Evolutionary conservation across 2,329 filamentous ascomycete genomes (phyloP).

Genomic region (Fusarium foetens): DNA sequence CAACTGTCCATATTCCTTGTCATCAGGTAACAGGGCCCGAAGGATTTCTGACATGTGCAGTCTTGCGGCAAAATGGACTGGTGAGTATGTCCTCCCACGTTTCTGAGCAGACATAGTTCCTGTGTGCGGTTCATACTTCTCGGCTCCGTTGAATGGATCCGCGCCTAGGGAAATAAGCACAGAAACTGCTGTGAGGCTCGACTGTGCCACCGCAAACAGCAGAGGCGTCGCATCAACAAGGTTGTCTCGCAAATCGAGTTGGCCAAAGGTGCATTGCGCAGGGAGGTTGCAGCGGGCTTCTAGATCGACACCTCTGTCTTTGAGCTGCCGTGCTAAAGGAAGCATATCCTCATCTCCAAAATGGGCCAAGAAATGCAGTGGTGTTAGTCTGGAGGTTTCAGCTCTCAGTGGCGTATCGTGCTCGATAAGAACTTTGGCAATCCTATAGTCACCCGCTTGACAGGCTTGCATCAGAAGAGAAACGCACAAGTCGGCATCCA

Average conservation of each 20-base stretch:
- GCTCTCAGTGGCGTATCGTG: not conserved
- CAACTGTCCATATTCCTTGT: not conserved
- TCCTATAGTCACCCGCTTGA: not conserved
- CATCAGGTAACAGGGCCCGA: not conserved
- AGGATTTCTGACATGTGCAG: not conserved
- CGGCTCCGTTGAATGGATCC: not conserved
- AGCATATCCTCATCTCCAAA: not conserved
- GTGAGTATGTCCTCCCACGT: not conserved
- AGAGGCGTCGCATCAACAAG: not conserved
- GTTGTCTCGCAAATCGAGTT: not conserved
- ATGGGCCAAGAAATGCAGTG: not conserved
- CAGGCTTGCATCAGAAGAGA: not conserved
- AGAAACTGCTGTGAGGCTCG: not conserved
- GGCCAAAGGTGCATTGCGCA: not conserved
- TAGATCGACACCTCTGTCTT: not conserved
- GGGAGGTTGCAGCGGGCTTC: not conserved
- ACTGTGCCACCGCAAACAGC: accelerated
- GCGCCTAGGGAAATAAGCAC: accelerated
- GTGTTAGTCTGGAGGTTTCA: not conserved
- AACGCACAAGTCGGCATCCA: not conserved
- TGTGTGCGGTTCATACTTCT: not conserved
- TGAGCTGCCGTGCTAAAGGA: not conserved
- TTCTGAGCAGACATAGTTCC: not conserved
- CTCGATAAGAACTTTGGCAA: not conserved
- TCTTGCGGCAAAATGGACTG: not conserved